phyloP scores from a whole-genome alignment of 139 green algal species.

The Nannochloris sp. region DNA sequence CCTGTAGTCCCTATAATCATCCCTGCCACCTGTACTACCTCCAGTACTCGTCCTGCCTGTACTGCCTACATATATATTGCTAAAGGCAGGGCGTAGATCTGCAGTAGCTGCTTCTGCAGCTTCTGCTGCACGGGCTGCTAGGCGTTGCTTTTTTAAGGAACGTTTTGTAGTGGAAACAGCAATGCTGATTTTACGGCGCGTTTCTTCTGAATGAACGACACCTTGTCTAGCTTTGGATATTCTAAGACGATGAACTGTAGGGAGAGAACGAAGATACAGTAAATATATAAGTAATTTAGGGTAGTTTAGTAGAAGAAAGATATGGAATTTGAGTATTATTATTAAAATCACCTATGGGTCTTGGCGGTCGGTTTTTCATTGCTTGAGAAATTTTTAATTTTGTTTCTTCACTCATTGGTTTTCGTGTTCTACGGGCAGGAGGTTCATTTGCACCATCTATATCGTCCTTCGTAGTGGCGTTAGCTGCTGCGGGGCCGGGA shows the following conservation, averaged over 20 bases:
- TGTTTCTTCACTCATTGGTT: background rate
- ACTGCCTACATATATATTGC: too few species aligned
- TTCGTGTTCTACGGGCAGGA: too few species aligned
- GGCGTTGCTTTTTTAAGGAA: background rate
- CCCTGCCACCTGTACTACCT: background rate
- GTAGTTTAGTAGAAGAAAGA: background rate
- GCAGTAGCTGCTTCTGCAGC: slow-evolving; percentile 1
- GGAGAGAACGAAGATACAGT: background rate
- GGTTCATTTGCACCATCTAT: too few species aligned
- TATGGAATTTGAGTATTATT: background rate
- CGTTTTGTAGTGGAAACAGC: slow-evolving; percentile 1
- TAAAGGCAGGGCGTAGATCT: slow-evolving; percentile 4
- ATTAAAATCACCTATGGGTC: background rate
- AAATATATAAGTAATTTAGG: background rate
- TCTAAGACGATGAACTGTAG: background rate
- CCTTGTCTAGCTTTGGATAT: background rate
- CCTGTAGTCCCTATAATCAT: background rate
- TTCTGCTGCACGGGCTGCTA: slow-evolving; percentile 5
- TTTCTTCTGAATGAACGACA: background rate
- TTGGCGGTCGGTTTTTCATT: background rate
- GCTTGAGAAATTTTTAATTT: slow-evolving; percentile 2
- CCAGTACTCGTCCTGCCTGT: too few species aligned
- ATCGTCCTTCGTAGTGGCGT: too few species aligned
- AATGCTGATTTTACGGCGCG: background rate
- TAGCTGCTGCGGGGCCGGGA: too few species aligned